A percentile compares a stretch with the other conserved stretches of the same genome.
phyloP scores from a whole-genome alignment of 768 basidiomycete genomes.

The Rhizopogon vinicolor region DNA sequence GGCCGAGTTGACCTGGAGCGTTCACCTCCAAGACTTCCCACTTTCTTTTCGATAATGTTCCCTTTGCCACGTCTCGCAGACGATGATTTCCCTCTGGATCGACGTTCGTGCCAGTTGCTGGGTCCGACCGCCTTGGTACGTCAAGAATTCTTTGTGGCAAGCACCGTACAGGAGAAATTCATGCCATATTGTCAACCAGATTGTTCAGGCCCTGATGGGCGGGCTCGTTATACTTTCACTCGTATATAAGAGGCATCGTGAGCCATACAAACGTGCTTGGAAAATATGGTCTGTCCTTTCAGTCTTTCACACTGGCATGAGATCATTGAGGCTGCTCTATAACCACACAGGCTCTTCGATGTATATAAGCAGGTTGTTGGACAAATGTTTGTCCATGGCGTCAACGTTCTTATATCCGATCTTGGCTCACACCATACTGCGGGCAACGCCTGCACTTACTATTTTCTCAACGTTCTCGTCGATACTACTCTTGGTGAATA shows the following conservation, averaged over 20 bases:
- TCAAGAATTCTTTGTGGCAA: neutral
- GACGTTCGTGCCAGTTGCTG: conserved; percentile 38
- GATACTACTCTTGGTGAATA: conserved; percentile 69
- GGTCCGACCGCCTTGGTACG: conserved; percentile 45
- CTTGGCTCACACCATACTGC: conserved; percentile 63
- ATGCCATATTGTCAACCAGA: conserved; percentile 31
- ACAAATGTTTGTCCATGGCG: conserved; percentile 74
- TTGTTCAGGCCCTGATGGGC: conserved; percentile 88
- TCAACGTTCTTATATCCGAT: conserved; percentile 77
- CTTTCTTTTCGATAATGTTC: conserved; percentile 7
- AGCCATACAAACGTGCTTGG: conserved; percentile 85
- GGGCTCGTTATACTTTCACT: conserved; percentile 83
- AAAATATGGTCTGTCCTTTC: conserved; percentile 68
- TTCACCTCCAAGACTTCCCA: neutral
- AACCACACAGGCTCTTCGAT: conserved; percentile 70
- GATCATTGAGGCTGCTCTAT: neutral
- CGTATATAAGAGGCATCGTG: conserved; percentile 84
- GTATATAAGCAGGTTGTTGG: conserved; percentile 90
- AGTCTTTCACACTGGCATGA: conserved; percentile 5
- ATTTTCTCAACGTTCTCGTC: conserved; percentile 89
- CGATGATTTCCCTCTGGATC: conserved; percentile 34
- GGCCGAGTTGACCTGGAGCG: neutral
- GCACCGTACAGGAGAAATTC: neutral
- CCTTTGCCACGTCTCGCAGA: conserved; percentile 7
- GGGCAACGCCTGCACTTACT: conserved; percentile 85